Base-by-base conservation (phyloP, 1,284 basidiomycete genomes). In the Prillingera fragicola region DNA sequence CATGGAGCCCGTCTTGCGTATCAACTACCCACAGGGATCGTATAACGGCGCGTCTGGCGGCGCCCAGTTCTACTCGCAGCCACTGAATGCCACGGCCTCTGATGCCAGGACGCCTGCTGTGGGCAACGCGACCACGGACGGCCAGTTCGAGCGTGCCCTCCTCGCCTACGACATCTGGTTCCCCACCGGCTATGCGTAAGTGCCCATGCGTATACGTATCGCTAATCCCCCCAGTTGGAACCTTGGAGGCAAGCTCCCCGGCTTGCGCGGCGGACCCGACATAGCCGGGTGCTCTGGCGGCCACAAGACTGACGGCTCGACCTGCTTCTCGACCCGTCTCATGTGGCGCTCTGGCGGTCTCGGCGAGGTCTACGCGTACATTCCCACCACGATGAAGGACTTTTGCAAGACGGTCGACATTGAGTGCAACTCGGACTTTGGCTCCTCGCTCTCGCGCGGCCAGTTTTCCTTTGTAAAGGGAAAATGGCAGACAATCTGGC, bases 351-450 rank as follows among this genome's bases (percentile, higher is more conserved):
- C 57, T 1, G 48, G 47, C 23, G 68, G 63, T 3, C 53, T 56
- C 0, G 71, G 70, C 26, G 71, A 73, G 47, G 69, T 72, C 21
- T 73, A 73, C 58, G 68, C 67, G 9, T 73, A 73, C 55, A 58
- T 73, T 21, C 71, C 70, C 3, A 63, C 63, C 1, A 43, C 1
- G 2, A 38, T 37, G n/a, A 57, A 57, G 33, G 38, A 48, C 21
- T 64, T 63, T 29, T 73, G 71, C 54, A 42, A 49, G 7, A 27
- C 55, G 26, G 14, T 31, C 24, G 27, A 43, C 29, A 55, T 71
- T 14, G 65, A 56, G 27, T 72, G 70, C 50, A 70, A 73, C 52
- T 54, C 55, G 5, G 66, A 72, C 52, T 73, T 63, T 52, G 71
- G 71, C 1, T 70, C 65, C 8, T 72, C 70, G 5, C 59, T 73